These are phyloP conservation scores for Alloascoidea hylecoeti DNA, from an alignment of 805 yeast species.

Conservation along the genomic window DNA sequence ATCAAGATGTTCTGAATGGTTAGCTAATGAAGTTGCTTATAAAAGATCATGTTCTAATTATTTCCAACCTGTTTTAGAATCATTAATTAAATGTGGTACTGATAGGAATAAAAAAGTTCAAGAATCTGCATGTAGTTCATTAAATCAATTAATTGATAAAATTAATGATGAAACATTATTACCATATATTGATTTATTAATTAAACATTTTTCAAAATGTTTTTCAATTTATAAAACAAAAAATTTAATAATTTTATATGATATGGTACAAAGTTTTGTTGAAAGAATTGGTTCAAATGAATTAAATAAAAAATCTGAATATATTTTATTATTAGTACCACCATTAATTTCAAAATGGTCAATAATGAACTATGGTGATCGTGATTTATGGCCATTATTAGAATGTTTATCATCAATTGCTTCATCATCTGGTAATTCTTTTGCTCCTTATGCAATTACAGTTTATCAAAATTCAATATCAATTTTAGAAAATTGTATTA, in stretches of 20 bases:
- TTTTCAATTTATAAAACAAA: constrained; percentile 69
- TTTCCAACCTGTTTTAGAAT: constrained; percentile 64
- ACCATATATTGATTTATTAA: constrained; percentile 50
- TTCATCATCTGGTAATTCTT: constrained; percentile 68
- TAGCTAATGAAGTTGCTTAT: constrained; percentile 49
- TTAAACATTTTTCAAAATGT: constrained; percentile 60
- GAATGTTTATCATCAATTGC: constrained; percentile 92
- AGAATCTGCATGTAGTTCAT: constrained; percentile 82
- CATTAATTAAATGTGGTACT: constrained; percentile 59
- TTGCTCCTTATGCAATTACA: constrained; percentile 81
- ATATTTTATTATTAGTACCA: constrained; percentile 54
- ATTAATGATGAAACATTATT: constrained; percentile 49
- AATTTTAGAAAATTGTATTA: constrained; percentile 55
- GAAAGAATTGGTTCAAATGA: constrained; percentile 46
- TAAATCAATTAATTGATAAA: constrained; percentile 70
- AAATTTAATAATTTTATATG: constrained; percentile 72
- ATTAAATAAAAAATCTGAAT: constrained; percentile 33
- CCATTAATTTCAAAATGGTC: constrained; percentile 81
- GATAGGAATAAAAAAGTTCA: constrained; percentile 90
- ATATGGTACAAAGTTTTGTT: constrained; percentile 84
- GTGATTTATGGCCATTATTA: constrained; percentile 78
- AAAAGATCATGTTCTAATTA: constrained; percentile 52
- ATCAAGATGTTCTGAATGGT: constrained; percentile 76
- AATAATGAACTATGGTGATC: constrained; percentile 49
- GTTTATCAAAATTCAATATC: constrained; percentile 68